Evolutionary conservation across 495 filamentous ascomycete species (phyloP).

Genomic region (Penicillium paxilli): DNA sequence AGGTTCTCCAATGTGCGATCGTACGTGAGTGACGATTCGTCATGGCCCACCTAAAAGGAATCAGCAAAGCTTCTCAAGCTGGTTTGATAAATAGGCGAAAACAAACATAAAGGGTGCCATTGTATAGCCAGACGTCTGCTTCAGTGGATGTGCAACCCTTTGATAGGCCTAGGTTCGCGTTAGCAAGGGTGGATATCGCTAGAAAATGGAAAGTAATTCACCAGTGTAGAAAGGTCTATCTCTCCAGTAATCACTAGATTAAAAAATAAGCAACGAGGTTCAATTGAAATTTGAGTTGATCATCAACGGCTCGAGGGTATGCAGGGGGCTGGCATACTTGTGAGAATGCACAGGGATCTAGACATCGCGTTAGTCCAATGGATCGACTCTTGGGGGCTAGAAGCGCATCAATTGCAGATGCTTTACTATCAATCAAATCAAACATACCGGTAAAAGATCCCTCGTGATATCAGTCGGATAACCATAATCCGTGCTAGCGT

Average conservation of each 20-base stretch:
- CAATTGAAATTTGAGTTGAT: too few species aligned
- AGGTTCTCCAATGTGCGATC: constrained; percentile 55
- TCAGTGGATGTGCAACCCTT: constrained; percentile 73
- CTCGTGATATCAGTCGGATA: constrained; percentile 51
- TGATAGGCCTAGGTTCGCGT: constrained; percentile 31
- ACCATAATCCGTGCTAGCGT: constrained; percentile 37
- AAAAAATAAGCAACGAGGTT: neutral
- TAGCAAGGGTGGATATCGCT: neutral
- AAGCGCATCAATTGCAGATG: neutral
- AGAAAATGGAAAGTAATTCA: constrained; percentile 10
- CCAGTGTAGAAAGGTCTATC: constrained; percentile 52
- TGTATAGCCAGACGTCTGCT: constrained; percentile 85
- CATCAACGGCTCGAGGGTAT: too few species aligned
- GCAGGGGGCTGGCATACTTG: constrained; percentile 41
- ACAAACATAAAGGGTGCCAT: constrained; percentile 59
- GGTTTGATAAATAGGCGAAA: neutral
- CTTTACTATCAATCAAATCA: neutral
- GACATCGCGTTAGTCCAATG: constrained; percentile 14
- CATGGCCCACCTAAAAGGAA: constrained; percentile 52
- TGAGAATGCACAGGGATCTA: constrained; percentile 49
- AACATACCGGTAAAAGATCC: constrained; percentile 44
- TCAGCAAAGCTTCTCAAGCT: neutral
- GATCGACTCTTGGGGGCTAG: neutral
- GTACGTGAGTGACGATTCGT: constrained; percentile 45
- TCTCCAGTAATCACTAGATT: constrained; percentile 47